A percentile compares a stretch with the other conserved stretches of the same genome.
These are phyloP conservation scores for Calendula officinalis DNA, from an alignment of 129 eudicot genomes.

Conservation along the genomic window DNA sequence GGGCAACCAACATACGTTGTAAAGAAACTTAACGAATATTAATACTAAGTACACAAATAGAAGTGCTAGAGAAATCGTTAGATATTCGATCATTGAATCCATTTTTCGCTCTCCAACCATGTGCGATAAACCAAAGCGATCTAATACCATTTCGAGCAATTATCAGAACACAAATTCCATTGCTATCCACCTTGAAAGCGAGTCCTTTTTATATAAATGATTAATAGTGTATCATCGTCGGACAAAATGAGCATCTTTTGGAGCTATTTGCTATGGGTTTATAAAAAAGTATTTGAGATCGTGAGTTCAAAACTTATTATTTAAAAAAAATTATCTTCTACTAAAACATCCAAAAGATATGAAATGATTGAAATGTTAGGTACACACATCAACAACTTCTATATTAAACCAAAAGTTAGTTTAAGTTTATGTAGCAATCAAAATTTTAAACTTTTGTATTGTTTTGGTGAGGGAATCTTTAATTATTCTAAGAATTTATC, in stretches of 20 bases:
- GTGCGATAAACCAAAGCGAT: neutral
- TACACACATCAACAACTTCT: neutral
- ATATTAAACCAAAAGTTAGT: neutral
- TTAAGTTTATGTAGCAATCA: neutral
- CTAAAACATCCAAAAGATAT: neutral
- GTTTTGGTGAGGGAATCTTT: slow-evolving; percentile 1
- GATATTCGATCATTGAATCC: slow-evolving; percentile 15
- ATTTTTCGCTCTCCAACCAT: slow-evolving; percentile 3
- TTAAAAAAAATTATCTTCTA: neutral
- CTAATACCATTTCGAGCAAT: neutral
- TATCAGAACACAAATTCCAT: neutral
- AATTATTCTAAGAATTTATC: neutral
- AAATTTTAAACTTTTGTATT: neutral
- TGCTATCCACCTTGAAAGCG: neutral
- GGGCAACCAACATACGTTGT: slow-evolving; percentile 56
- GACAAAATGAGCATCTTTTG: neutral
- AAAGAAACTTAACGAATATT: slow-evolving; percentile 37
- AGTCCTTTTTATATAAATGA: neutral
- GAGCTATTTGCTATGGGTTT: slow-evolving; percentile 3
- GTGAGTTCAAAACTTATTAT: neutral
- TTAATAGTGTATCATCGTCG: neutral
- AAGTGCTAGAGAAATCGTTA: neutral
- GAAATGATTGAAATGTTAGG: slow-evolving; percentile 1
- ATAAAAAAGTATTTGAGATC: too few relatives aligned
- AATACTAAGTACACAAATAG: slow-evolving; percentile 15